Percentiles rank a stretch among this genome's conserved stretches.
These are phyloP conservation scores for Triangularia verruculosa DNA, from an alignment of 2,329 filamentous ascomycete species.

Conservation along the genomic window DNA sequence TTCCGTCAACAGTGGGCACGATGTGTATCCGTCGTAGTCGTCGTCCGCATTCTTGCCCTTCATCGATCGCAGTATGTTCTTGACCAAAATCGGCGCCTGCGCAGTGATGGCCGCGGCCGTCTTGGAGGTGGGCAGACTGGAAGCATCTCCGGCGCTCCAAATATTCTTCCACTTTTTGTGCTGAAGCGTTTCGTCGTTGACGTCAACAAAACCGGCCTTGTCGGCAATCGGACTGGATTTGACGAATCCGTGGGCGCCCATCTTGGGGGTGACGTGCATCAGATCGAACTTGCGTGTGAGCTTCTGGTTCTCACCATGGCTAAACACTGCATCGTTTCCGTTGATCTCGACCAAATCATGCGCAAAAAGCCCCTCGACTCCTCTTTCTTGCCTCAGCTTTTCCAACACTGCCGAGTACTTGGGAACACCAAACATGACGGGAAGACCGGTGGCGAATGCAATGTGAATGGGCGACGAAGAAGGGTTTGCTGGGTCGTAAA, in stretches of 20 bases:
- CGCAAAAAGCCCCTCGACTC: conserved; percentile 57
- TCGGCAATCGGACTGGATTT: conserved; percentile 53
- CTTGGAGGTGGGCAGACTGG: conserved; percentile 55
- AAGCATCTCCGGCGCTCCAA: conserved; percentile 58
- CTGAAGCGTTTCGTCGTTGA: conserved; percentile 50
- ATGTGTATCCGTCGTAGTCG: conserved; percentile 44
- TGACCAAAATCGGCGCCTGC: conserved; percentile 43
- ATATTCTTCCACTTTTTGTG: conserved; percentile 55
- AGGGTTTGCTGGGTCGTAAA: conserved; percentile 44
- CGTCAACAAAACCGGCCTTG: conserved; percentile 56
- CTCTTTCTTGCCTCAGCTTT: conserved; percentile 49
- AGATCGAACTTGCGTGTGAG: conserved; percentile 52
- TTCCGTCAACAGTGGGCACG: conserved; percentile 44
- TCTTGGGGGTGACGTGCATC: conserved; percentile 57
- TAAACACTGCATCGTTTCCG: conserved; percentile 52
- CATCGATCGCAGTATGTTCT: conserved; percentile 39
- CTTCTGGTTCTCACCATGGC: conserved; percentile 36
- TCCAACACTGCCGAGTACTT: conserved; percentile 57
- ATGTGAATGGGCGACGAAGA: conserved; percentile 47
- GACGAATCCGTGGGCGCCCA: conserved; percentile 54
- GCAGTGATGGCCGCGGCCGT: conserved; percentile 45
- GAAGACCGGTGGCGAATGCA: conserved; percentile 53
- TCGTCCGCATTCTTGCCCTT: conserved; percentile 34
- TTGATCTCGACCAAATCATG: conserved; percentile 54
- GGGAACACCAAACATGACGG: conserved; percentile 58